Evolutionary conservation across 805 yeast species (phyloP).

Genomic region (Myxozyma neglecta): DNA sequence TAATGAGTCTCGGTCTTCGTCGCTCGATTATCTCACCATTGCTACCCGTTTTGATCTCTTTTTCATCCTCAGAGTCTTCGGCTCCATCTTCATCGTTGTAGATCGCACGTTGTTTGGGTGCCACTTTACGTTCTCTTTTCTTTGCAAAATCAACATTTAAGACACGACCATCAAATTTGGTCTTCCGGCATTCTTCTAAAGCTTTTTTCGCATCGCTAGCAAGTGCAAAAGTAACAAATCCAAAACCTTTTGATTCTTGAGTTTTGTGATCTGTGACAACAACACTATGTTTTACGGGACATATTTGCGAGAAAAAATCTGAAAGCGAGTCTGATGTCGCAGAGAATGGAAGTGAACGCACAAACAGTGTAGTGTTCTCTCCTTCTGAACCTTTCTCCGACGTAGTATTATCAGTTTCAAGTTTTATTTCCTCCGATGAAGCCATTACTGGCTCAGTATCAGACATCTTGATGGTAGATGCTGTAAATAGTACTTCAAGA

Average conservation of each 20-base stretch:
- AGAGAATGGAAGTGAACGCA: slow-evolving; percentile 76
- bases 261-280: slow-evolving; percentile 76
- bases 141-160: slow-evolving; percentile 85
- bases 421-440: neutral
- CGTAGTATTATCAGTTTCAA: neutral
- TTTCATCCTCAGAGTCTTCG: slow-evolving; percentile 23
- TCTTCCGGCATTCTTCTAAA: slow-evolving; percentile 61
- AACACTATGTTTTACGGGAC: slow-evolving; percentile 93
- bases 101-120: slow-evolving; percentile 13
- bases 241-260: slow-evolving; percentile 82
- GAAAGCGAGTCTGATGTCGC: slow-evolving; percentile 81
- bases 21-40: slow-evolving; percentile 59
- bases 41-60: neutral
- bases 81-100: slow-evolving; percentile 20
- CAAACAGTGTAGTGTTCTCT: slow-evolving; percentile 61
- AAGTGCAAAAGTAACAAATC: slow-evolving; percentile 84
- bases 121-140: slow-evolving; percentile 72
- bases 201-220: slow-evolving; percentile 85
- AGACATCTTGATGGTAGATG: neutral
- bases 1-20: slow-evolving; percentile 72
- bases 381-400: too few relatives aligned
- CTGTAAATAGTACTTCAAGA: neutral
- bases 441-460: neutral
- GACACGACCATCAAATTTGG: slow-evolving; percentile 63
- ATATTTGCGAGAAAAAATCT: slow-evolving; percentile 84